Conservation (phyloP, 768 basidiomycete species). For the Tylopilus felleus region DNA sequence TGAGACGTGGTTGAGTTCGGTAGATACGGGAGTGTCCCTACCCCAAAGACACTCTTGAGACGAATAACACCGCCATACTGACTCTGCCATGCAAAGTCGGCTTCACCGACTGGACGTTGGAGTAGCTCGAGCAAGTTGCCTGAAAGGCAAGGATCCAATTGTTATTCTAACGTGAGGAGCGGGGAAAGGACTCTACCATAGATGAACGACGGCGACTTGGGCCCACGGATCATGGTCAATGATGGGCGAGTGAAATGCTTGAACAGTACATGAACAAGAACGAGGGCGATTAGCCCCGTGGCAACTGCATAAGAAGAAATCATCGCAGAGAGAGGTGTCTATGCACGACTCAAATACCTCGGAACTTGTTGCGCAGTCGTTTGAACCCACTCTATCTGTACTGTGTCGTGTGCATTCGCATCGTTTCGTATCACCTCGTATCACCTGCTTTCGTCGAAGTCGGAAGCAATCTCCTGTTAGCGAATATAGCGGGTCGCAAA, state of each 20-base stretch:
- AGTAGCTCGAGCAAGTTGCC: constrained; percentile 27
- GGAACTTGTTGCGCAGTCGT: not conserved
- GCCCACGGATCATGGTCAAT: constrained; percentile 13
- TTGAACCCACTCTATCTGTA: not conserved
- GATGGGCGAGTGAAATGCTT: constrained; percentile 1
- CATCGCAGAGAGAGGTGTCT: not conserved
- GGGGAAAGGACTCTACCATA: constrained; percentile 4
- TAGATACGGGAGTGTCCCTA: constrained; percentile 1
- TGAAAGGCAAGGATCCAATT: not conserved
- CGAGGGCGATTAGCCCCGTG: not conserved
- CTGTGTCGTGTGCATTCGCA: not conserved
- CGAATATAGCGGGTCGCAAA: not conserved
- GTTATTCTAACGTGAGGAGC: not conserved
- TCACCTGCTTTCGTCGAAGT: not conserved
- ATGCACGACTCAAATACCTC: not conserved
- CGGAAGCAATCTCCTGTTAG: not conserved
- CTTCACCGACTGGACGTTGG: constrained; percentile 23
- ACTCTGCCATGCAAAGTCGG: constrained; percentile 30
- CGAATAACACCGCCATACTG: constrained; percentile 25
- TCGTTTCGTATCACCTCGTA: not conserved
- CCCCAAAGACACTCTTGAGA: constrained; percentile 23
- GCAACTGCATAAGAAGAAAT: not conserved
- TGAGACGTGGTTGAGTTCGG: not conserved
- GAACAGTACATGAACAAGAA: not conserved
- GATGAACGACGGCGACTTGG: constrained; percentile 14